Percentiles rank a stretch among this genome's conserved stretches.
These are phyloP conservation scores for Epichloe brachyelytri DNA, from an alignment of 2,329 filamentous ascomycete species.

Conservation along the genomic window DNA sequence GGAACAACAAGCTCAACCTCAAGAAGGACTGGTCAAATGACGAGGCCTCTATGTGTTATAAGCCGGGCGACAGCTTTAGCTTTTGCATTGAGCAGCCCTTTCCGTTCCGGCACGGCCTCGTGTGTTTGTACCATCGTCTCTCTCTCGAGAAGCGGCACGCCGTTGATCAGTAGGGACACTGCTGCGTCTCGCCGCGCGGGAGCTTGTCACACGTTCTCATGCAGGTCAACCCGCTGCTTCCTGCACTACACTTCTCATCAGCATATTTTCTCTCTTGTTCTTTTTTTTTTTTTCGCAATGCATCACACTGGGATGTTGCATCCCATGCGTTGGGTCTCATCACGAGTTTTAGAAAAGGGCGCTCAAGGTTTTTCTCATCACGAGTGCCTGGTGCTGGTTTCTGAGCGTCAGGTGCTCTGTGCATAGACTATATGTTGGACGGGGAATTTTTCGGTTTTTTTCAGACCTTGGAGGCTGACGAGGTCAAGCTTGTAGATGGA, in stretches of 20 bases:
- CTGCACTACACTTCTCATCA: background rate
- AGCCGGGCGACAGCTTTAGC: background rate
- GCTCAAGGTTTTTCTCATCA: background rate
- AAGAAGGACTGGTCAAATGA: background rate
- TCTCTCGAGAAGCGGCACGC: no score
- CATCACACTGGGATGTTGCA: background rate
- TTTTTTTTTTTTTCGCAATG: background rate
- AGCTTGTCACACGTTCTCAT: background rate
- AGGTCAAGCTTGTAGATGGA: background rate
- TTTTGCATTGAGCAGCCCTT: no score
- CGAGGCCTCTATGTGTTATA: background rate
- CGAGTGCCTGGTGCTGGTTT: background rate
- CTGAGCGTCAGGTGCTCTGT: background rate
- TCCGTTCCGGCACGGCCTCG: background rate
- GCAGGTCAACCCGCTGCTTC: background rate
- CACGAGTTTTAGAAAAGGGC: background rate
- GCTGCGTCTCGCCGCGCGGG: background rate
- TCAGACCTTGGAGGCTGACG: background rate
- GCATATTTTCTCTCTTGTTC: background rate
- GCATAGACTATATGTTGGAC: no score
- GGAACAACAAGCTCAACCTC: background rate
- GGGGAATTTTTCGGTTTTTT: background rate
- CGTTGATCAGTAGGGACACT: no score
- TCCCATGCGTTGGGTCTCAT: background rate
- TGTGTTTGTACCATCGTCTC: no score